Conservation (phyloP, 805 yeast genomes). For the Komagataella phaffii region DNA sequence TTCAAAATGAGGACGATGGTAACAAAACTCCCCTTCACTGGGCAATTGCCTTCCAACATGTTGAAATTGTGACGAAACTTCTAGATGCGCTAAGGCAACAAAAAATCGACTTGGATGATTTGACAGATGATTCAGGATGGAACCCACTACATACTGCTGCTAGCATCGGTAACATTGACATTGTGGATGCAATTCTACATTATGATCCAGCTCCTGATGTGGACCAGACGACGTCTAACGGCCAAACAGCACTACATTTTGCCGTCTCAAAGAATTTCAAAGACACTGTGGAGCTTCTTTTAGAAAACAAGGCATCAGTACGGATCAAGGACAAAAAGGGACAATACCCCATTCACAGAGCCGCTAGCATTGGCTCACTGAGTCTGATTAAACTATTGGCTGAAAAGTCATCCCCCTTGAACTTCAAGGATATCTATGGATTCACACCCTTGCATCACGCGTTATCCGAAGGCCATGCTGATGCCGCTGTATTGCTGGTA, state of each 20-base stretch:
- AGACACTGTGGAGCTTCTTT: conserved; percentile 39
- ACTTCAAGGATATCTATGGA: conserved; percentile 55
- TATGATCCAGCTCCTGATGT: conserved; percentile 46
- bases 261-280: conserved; percentile 63
- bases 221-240: conserved; percentile 43
- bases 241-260: conserved; percentile 63
- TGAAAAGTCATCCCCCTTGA: conserved; percentile 43
- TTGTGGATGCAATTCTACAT: conserved; percentile 35
- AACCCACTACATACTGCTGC: conserved; percentile 77
- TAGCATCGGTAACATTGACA: conserved; percentile 50
- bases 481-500: conserved; percentile 49
- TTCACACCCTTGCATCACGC: conserved; percentile 91
- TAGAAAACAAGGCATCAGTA: conserved; percentile 42
- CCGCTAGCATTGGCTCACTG: conserved; percentile 63
- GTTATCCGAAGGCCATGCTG: conserved; percentile 79
- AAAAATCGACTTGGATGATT: conserved; percentile 52
- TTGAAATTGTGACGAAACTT: conserved; percentile 34
- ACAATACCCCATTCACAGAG: conserved; percentile 65
- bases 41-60: conserved; percentile 62
- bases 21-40: conserved; percentile 77
- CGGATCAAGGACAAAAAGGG: conserved; percentile 55
- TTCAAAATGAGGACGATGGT: conserved; percentile 42
- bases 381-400: conserved; percentile 42
- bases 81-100: conserved; percentile 20
- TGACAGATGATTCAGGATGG: conserved; percentile 73